A percentile compares a stretch with the other conserved stretches of the same genome.
Evolutionary conservation across 495 filamentous ascomycete genomes (phyloP).

Genomic region (Elaphomyces granulatus): DNA sequence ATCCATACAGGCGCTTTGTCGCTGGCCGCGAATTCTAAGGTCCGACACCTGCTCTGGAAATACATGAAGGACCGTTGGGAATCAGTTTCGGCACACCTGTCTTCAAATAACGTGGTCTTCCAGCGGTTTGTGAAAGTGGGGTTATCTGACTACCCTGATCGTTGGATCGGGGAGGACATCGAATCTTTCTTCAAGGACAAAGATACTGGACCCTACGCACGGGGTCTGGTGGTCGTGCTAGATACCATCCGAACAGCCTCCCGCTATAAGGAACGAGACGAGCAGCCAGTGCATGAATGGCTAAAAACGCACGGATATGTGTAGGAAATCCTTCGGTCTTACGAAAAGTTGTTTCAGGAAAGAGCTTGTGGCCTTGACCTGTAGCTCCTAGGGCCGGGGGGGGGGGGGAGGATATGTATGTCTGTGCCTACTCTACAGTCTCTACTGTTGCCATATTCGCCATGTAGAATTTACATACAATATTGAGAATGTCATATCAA

Average conservation of each 20-base stretch:
- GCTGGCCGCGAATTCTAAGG: constrained; percentile 54
- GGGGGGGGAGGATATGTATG: no score
- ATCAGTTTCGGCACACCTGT: constrained; percentile 48
- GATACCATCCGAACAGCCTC: constrained; percentile 70
- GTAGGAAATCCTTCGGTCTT: no score
- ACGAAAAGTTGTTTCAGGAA: no score
- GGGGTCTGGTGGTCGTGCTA: constrained; percentile 59
- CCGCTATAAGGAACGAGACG: constrained; percentile 61
- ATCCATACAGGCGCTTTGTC: constrained; percentile 63
- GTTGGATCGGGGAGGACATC: constrained; percentile 59
- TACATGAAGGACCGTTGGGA: constrained; percentile 73
- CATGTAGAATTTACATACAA: no score
- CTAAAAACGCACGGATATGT: constrained; percentile 47
- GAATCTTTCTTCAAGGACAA: constrained; percentile 67
- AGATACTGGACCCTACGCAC: constrained; percentile 66
- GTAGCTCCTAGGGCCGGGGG: no score
- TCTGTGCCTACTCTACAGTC: no score
- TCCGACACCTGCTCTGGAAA: constrained; percentile 61
- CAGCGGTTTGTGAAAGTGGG: constrained; percentile 72
- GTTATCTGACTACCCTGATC: constrained; percentile 61
- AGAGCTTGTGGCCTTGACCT: no score
- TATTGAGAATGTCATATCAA: no score
- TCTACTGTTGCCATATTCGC: no score
- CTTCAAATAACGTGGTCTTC: constrained; percentile 68
- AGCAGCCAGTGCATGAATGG: constrained; percentile 54